Evolutionary conservation across 208 protist species (phyloP), one percentile per base, ranked within the genome.

Genomic region (Leishmania lainsoni): DNA sequence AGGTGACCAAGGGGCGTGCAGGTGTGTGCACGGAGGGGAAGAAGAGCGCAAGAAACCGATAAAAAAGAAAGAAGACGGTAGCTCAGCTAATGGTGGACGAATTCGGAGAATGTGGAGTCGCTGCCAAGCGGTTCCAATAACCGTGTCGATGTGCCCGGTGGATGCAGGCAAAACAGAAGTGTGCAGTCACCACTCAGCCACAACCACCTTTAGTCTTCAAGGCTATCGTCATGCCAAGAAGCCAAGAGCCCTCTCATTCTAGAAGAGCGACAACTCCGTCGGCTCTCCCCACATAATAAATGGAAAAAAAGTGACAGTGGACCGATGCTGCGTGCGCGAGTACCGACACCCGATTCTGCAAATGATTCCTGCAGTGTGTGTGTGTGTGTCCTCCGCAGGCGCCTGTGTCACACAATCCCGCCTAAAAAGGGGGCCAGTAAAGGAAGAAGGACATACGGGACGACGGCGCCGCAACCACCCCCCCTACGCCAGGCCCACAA

Each of bases 51-150:
- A 45, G 42, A 45, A 45, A 45, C 58, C 8, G 22, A 63, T 29
- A 83, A 83, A 79, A 56, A 20, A 58, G 9, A 66, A 65, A 61
- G 12, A 78, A 2, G 17, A 78, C 6, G 39, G n/a, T 10, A 32
- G 22, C 26, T n/a, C 42, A 68, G 61, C 58, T 16, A 10, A 51
- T 22, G 22, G 35, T 8, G 8, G 66, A 71, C 4, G 10, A 71
- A n/a, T 63, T n/a, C 58, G 26, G 22, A 63, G 58, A 17, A 63
- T 14, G 5, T 6, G 8, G 26, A 63, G 26, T 63, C 26, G 6
- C 0, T 63, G 26, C 8, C 58, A 29, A 63, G 3, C 8, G 26
- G 26, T 32, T 6, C 58, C 8, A 9, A 63, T 32, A n/a, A 10
- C 58, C 12, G 9, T n/a, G 29, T n/a, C 26, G 16, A 10, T n/a